A percentile compares a stretch with the other conserved stretches of the same genome.
phyloP scores from a whole-genome alignment of 2,329 filamentous ascomycete genomes.

The Polytolypa hystricis region DNA sequence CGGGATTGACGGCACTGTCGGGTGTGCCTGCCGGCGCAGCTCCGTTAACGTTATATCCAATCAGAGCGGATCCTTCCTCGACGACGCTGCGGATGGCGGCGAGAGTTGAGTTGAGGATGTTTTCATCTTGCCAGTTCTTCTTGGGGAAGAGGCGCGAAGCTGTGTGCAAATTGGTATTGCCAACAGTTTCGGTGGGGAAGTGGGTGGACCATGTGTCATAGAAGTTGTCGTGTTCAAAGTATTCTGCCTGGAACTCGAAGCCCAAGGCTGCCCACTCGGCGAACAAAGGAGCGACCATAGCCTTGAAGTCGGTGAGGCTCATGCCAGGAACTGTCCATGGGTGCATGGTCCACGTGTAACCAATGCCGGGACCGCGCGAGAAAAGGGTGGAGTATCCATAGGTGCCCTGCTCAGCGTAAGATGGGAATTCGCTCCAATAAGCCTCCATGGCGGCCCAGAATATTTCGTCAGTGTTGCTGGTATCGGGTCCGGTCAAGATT shows the following conservation, averaged over 20 bases:
- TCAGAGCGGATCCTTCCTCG: background rate
- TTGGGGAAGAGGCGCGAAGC: slow-evolving; percentile 38
- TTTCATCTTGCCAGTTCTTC: slow-evolving; percentile 26
- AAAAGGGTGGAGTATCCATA: slow-evolving; percentile 1
- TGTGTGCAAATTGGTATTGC: slow-evolving; percentile 27
- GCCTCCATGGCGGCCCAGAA: slow-evolving; percentile 1
- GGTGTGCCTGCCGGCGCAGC: background rate
- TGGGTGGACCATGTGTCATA: slow-evolving; percentile 29
- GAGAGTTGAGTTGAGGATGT: slow-evolving; percentile 27
- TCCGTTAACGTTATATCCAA: background rate
- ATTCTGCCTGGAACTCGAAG: slow-evolving; percentile 30
- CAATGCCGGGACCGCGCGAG: slow-evolving; percentile 9
- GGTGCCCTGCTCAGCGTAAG: background rate
- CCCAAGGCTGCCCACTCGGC: slow-evolving; percentile 26
- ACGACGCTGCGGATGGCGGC: slow-evolving; percentile 11
- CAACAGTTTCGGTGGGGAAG: slow-evolving; percentile 31
- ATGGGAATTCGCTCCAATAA: background rate
- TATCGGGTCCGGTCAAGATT: slow-evolving; percentile 4
- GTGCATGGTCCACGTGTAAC: slow-evolving; percentile 17
- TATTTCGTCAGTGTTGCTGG: background rate
- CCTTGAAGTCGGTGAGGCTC: slow-evolving; percentile 23
- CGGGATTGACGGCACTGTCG: slow-evolving; percentile 12
- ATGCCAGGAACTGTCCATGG: slow-evolving; percentile 28
- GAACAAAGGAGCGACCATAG: slow-evolving; percentile 20
- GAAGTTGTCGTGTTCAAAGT: slow-evolving; percentile 26